phyloP scores from a whole-genome alignment of 257 asterid species.

The Catharanthus roseus region DNA sequence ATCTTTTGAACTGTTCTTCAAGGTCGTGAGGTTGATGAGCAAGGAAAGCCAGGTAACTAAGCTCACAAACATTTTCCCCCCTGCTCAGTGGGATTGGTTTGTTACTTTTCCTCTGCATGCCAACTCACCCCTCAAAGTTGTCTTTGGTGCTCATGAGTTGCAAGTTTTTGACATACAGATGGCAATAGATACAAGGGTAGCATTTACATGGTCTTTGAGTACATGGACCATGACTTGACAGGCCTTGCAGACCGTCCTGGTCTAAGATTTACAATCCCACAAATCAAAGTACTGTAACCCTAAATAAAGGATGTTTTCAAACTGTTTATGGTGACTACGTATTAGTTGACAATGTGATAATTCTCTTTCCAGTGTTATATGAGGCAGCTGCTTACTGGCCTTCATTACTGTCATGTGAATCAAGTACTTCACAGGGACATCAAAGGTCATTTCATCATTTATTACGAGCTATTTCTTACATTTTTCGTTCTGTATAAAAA shows the following conservation, averaged over 20 bases:
- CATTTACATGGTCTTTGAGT: slow-evolving; percentile 97
- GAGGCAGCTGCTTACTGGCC: slow-evolving; percentile 94
- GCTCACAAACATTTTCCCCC: not conserved
- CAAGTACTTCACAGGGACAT: slow-evolving; percentile 98
- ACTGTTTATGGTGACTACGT: slow-evolving; percentile 14
- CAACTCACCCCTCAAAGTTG: slow-evolving; percentile 5
- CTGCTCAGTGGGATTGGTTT: not conserved
- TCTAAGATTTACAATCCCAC: slow-evolving; percentile 81
- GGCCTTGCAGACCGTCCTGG: slow-evolving; percentile 99
- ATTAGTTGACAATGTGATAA: slow-evolving; percentile 20
- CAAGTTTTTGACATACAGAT: slow-evolving; percentile 37
- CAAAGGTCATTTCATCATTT: slow-evolving; percentile 51
- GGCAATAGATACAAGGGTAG: slow-evolving; percentile 74
- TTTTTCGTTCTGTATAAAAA: slow-evolving; percentile 5
- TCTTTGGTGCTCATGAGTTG: slow-evolving; percentile 11
- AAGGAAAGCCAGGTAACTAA: slow-evolving; percentile 54
- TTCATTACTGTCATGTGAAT: slow-evolving; percentile 86
- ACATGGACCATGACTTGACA: slow-evolving; percentile 95
- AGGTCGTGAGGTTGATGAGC: slow-evolving; percentile 76
- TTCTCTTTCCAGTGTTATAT: slow-evolving; percentile 72
- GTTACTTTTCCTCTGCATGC: slow-evolving; percentile 8
- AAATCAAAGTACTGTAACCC: slow-evolving; percentile 66
- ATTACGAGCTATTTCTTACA: slow-evolving; percentile 8
- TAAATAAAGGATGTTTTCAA: slow-evolving; percentile 3
- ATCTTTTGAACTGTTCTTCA: slow-evolving; percentile 25